Base-by-base conservation (phyloP, 1,284 basidiomycete genomes). In the Austroboletus novae-zelandiae region DNA sequence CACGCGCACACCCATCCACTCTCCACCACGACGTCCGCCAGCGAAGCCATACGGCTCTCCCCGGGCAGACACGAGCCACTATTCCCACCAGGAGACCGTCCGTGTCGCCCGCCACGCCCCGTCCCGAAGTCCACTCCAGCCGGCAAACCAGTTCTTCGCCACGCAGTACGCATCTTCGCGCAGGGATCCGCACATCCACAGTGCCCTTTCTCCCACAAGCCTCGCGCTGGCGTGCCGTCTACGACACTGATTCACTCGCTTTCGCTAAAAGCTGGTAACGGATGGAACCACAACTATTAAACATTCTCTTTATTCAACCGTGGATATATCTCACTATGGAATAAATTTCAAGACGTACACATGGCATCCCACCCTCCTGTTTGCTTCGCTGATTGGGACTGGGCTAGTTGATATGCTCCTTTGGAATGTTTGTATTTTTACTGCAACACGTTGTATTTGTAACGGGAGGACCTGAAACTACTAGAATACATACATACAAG, bases 31-130 rank as follows among this genome's bases (percentile, higher is more conserved):
- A 31, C 56, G 39, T 37, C 39, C 41, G 14, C 20, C 20, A 23
- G 20, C 20, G 20, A 23, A 23, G 5, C 30, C 68, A 1, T 72
- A 67, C 20, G 57, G 65, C 9, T 64, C 71, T 36, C 66, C 72
- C 29, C 65, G 63, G 36, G 48, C 64, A 30, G 70, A 73, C 48
- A 62, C 72, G 23, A 58, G 61, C 23, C 56, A 61, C 8, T 66
- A 67, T 49, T 53, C 58, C 5, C 53, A 66, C 7, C 70, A 71
- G 10, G 73, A 73, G 8, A 75, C 76, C 14, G 65, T 74, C 9
- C 74, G 76, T 25, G 62, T 61, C 4, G 62, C 69, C 0, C 67
- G 61, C 25, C 48, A 48, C 15, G 30, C 45, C 7, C 61, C 48
- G 15, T 27, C 47, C 20, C 54, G 63, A 17, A 47, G 55, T 18